Base-by-base conservation (phyloP, 192 early-diverging fungal species). In the Umbelopsis isabellina region DNA sequence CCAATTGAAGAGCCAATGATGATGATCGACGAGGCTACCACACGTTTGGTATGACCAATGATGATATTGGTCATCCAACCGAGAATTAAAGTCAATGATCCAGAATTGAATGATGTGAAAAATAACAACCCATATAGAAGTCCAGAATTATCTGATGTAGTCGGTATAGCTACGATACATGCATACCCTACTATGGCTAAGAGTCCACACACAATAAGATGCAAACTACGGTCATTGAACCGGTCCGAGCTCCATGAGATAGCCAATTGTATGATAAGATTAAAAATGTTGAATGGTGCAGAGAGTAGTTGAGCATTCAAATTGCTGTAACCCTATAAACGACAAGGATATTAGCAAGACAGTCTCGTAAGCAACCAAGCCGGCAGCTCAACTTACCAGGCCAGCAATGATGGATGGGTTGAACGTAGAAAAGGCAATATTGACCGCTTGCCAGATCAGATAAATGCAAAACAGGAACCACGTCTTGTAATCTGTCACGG, bases 41-140 rank as follows among this genome's bases (percentile, higher is more conserved):
- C 65, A 30, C 72, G 72, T 33, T 73, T 73, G 11, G 72, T 73
- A 72, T 67, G 35, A 18, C 72, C 72, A 64, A 70, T 64, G 21
- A 55, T 70, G 52, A 58, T 58, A 48, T 70, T 70, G 13, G 68
- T 70, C 52, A 64, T 70, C 68, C 68, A 70, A 16, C 68, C 58
- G 11, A 73, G 45, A 46, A 66, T 66, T 8, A 66, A 30, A 3
- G 65, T 66, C 37, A 66, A 41, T 4, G 65, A 66, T 46, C 65
- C 65, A 10, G 65, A 66, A 41, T 66, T 66, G 20, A 66, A 66
- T 22, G 65, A 66, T 6, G 65, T 66, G 20, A 66, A 66, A 20
- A 66, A 66, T 21, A 66, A 10, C 10, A 66, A 41, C 0, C 65
- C 65, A 21, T 66, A 66, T 2, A 66, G 16, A 23, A 66, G 65